Base-by-base conservation (phyloP, 2,329 filamentous ascomycete species). In the Hyphodiscus sp. region DNA sequence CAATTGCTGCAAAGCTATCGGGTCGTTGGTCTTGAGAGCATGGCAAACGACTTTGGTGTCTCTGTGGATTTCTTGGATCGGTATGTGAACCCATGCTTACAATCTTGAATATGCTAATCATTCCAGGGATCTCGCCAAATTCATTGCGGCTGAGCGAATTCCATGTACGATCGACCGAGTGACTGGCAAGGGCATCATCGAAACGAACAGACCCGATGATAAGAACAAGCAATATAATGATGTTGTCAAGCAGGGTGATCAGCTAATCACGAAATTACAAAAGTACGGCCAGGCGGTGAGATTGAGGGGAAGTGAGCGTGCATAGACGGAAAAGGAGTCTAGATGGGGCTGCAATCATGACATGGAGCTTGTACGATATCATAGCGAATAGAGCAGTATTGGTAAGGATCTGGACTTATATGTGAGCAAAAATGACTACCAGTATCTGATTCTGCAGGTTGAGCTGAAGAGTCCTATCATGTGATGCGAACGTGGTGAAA, bases 151-250 rank as follows among this genome's bases (percentile, higher is more conserved):
- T 60, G 90, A 92, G 69, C 86, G 92, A 64, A 92, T 99, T 67
- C 86, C 91, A 50, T 97, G 94, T 79, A 97, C 91, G 20, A 97
- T 99, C 65, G 94, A 99, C 74, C 89, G 94, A 51, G 94, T 99
- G 60, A 89, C 91, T 55, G 94, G 92, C 62, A 94, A 95, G 71
- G 92, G 92, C 50, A 88, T 97, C 63, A 97, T 99, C 66, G 94
- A 97, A 80, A 99, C 94, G 45, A 96, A 96, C 76, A 82, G 94
- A 51, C 91, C 92, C 9, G 94, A 97, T 70, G 91, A 96, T 76
- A 99, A 99, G 85, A 97, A 97, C 80, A 96, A 96, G 81, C 94
- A 99, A 76, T 99, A 99, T 74, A 88, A 91, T 65, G 94, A 99
- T 65, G 91, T 97, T 41, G 91, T 99, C 57, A 94, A 94, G 76